A percentile compares a stretch with the other conserved stretches of the same genome.
phyloP scores from a whole-genome alignment of 257 asterid species.

The Nicotiana attenuata region DNA sequence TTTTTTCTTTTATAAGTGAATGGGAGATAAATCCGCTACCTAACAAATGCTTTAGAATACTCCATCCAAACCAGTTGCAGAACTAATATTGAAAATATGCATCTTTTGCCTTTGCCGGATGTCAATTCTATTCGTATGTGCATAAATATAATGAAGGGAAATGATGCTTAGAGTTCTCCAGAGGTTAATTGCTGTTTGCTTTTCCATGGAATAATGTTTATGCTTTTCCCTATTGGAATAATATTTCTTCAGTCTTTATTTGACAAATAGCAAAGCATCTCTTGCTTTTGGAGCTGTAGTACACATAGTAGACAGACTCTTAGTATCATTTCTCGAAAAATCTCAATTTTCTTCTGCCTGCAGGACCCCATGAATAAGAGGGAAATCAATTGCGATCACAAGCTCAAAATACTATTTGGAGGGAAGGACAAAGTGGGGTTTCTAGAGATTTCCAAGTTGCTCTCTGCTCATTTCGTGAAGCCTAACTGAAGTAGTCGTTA shows the following conservation, averaged over 20 bases:
- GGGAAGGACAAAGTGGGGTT: slow-evolving; percentile 62
- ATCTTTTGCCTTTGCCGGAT: background rate
- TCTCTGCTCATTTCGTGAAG: slow-evolving; percentile 49
- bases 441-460: slow-evolving; percentile 48
- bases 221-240: background rate
- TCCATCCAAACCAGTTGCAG: background rate
- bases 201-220: no score
- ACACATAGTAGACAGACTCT: background rate
- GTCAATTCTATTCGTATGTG: background rate
- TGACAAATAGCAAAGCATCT: background rate
- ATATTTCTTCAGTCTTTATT: background rate
- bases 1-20: no score
- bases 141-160: background rate
- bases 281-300: background rate
- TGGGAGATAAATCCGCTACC: background rate
- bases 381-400: slow-evolving; percentile 56
- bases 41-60: background rate
- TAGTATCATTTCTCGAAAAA: background rate
- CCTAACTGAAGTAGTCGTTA: slow-evolving; percentile 12
- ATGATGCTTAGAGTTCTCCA: no score
- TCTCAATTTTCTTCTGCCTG: slow-evolving; percentile 8
- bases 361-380: slow-evolving; percentile 53
- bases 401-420: slow-evolving; percentile 46
- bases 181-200: no score
- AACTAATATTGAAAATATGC: background rate